Base-by-base conservation (phyloP, 441 rosid genomes). In the Croton setiger region DNA sequence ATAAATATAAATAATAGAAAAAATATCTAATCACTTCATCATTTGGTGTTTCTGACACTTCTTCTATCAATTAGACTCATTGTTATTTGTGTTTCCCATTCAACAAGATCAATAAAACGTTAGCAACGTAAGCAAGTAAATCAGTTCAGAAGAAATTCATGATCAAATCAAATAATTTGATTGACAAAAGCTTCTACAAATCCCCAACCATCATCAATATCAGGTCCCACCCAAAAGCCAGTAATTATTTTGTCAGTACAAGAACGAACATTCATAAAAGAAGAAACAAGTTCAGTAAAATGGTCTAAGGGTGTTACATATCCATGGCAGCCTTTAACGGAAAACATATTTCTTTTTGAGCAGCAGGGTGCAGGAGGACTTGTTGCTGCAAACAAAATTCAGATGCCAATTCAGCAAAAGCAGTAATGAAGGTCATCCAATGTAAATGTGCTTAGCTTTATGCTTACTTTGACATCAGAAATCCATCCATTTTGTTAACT, bases 151-250 rank as follows among this genome's bases (percentile, higher is more conserved):
- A 70, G 41, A 0, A 67, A 58, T 55, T 23, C 23, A 23, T 2
- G 1, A 53, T 20, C 48, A 60, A 60, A 72, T 83, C 80, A 84
- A 65, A 68, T 68, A 65, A 70, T 67, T 69, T 21, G 68, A 70
- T 79, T 64, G 55, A 87, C 55, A 45, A 72, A 86, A 60, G 87
- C 91, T 82, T 87, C 87, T 57, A 87, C 83, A 75, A 71, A 81
- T 70, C 91, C 96, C 81, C 93, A 87, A 63, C 87, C 96, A 76
- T 89, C 93, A 45, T 89, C 91, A 62, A 77, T 70, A 80, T 89
- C 91, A 14, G 91, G 96, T 66, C 89, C 89, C 48, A 83, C 80
- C 96, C 96, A 87, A 75, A 75, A 87, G 69, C 91, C 96, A 68
- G 71, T 64, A 49, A 87, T 72, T 60, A 36, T 74, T 36, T 60